These are phyloP conservation scores for Calycina herbarum DNA, from an alignment of 2,329 filamentous ascomycete species.

Conservation along the genomic window DNA sequence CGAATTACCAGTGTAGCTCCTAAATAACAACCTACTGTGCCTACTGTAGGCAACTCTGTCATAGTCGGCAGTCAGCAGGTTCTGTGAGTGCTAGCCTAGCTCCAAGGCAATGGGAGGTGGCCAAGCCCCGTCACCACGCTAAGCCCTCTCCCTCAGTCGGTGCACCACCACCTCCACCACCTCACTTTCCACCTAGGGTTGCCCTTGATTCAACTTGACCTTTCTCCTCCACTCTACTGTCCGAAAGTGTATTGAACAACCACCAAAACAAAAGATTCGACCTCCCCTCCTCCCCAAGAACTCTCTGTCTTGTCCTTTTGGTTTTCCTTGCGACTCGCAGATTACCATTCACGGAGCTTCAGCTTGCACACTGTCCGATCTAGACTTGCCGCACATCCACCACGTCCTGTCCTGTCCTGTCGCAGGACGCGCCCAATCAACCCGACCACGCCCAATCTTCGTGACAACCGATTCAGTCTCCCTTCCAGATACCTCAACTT, in stretches of 20 bases:
- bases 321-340: background rate
- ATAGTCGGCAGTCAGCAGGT: background rate
- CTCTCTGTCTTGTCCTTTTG: background rate
- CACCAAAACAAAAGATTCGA: background rate
- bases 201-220: background rate
- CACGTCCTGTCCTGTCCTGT: conserved; percentile 23
- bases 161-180: background rate
- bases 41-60: background rate
- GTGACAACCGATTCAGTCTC: background rate
- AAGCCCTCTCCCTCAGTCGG: background rate
- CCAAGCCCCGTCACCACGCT: background rate
- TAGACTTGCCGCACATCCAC: background rate
- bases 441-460: conserved; percentile 14
- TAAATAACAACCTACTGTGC: background rate
- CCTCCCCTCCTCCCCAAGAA: background rate
- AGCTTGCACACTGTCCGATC: conserved; percentile 13
- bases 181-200: background rate
- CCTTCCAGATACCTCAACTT: background rate
- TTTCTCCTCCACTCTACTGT: background rate
- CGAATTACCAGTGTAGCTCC: background rate
- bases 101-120: background rate
- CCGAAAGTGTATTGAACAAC: background rate
- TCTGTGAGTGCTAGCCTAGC: no score
- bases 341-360: background rate
- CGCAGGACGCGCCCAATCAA: conserved; percentile 30